A percentile compares a stretch with the other conserved stretches of the same genome.
Evolutionary conservation across 1,284 basidiomycete species (phyloP).

Genomic region (Leccinum cinnamomeum): DNA sequence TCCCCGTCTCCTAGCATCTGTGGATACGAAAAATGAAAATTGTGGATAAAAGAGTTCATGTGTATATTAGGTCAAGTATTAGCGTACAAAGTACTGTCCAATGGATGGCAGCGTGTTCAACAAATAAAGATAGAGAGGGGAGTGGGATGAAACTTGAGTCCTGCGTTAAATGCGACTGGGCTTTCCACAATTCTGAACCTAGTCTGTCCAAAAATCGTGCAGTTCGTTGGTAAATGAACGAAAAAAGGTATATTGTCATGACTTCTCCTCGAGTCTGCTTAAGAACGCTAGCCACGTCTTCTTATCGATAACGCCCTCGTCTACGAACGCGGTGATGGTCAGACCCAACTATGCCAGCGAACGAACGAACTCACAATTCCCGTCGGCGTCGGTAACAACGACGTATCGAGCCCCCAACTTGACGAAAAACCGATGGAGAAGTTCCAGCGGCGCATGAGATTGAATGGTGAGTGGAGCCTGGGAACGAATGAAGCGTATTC

Average conservation of each 20-base stretch:
- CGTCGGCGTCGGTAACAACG: slow-evolving; percentile 80
- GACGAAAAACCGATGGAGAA: slow-evolving; percentile 89
- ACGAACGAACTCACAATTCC: slow-evolving; percentile 62
- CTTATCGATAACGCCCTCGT: slow-evolving; percentile 91
- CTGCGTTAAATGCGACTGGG: background rate
- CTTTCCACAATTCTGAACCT: background rate
- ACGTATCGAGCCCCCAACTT: slow-evolving; percentile 92
- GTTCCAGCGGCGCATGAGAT: slow-evolving; percentile 82
- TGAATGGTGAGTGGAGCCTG: slow-evolving; percentile 84
- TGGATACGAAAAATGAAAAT: background rate
- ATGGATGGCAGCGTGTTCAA: background rate
- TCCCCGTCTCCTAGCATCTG: too few relatives aligned
- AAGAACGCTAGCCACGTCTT: slow-evolving; percentile 89
- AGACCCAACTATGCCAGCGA: background rate
- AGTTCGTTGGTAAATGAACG: background rate
- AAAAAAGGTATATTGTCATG: slow-evolving; percentile 1
- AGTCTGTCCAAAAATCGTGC: background rate
- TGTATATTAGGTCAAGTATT: background rate
- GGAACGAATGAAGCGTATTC: slow-evolving; percentile 2
- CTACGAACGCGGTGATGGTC: slow-evolving; percentile 38
- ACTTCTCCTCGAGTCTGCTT: slow-evolving; percentile 65
- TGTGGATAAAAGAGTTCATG: background rate
- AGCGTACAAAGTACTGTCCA: background rate
- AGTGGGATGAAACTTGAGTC: background rate
- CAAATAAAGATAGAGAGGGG: background rate